A percentile compares a stretch with the other conserved stretches of the same genome.
phyloP scores from a whole-genome alignment of 2,329 filamentous ascomycete genomes.

The Colletotrichum liriopes region DNA sequence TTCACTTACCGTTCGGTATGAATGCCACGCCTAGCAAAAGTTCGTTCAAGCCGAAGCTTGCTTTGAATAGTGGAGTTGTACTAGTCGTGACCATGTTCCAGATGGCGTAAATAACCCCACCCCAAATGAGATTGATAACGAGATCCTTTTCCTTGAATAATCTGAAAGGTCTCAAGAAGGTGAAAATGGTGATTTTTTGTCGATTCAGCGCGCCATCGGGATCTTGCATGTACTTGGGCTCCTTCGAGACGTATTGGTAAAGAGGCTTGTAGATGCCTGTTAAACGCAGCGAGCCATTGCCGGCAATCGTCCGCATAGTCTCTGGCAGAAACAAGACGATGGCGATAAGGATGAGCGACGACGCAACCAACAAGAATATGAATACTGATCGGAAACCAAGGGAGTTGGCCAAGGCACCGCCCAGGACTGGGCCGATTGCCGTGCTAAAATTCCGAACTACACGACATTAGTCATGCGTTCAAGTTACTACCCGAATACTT shows the following conservation, averaged over 20 bases:
- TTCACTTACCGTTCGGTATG: constrained; percentile 47
- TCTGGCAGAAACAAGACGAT: constrained; percentile 49
- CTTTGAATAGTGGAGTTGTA: constrained; percentile 56
- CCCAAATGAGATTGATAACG: constrained; percentile 58
- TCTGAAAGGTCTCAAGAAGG: constrained; percentile 55
- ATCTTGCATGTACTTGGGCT: constrained; percentile 43
- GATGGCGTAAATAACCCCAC: constrained; percentile 54
- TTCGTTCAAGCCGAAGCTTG: constrained; percentile 47
- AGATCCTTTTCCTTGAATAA: constrained; percentile 61
- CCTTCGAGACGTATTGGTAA: constrained; percentile 41
- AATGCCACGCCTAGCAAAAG: constrained; percentile 48
- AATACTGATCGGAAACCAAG: constrained; percentile 39
- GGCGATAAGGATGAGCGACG: constrained; percentile 41
- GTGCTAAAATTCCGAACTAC: constrained; percentile 50
- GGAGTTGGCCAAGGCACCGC: constrained; percentile 49
- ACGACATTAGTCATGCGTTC: neutral
- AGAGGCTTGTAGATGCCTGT: constrained; percentile 49
- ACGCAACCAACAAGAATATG: constrained; percentile 39
- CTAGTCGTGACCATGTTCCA: constrained; percentile 65
- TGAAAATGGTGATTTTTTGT: constrained; percentile 49
- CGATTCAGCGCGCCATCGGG: constrained; percentile 44
- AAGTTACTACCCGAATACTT: fast-evolving
- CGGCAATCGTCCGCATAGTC: constrained; percentile 49
- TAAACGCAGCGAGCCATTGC: constrained; percentile 47
- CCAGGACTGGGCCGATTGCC: constrained; percentile 53